Percentiles rank a stretch among this genome's conserved stretches.
Conservation (phyloP, 306 rosid species). For the Rosa lucieae region DNA sequence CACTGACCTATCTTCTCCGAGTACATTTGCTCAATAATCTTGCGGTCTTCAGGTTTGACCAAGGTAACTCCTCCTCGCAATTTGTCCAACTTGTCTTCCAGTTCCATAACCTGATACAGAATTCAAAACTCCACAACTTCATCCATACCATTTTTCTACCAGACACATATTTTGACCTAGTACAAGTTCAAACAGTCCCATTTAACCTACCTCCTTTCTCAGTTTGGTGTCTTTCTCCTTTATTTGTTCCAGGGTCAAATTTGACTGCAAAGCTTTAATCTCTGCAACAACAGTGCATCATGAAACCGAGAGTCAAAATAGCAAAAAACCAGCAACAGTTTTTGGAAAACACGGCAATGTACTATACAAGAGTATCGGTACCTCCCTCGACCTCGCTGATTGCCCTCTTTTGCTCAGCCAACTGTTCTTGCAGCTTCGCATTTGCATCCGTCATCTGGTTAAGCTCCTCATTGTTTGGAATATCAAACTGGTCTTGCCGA, state of each 20-base stretch:
- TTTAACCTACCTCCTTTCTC: slow-evolving; percentile 60
- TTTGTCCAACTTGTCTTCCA: slow-evolving; percentile 63
- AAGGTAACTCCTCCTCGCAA: slow-evolving; percentile 80
- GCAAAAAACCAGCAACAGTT: not conserved
- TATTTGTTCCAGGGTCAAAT: slow-evolving; percentile 81
- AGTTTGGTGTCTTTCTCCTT: slow-evolving; percentile 58
- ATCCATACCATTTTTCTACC: slow-evolving; percentile 8
- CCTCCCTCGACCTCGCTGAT: slow-evolving; percentile 71
- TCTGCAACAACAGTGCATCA: slow-evolving; percentile 50
- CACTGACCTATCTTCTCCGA: slow-evolving; percentile 64
- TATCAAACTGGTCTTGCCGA: slow-evolving; percentile 76
- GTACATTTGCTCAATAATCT: slow-evolving; percentile 50
- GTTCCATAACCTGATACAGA: slow-evolving; percentile 61
- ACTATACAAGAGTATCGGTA: slow-evolving; percentile 15
- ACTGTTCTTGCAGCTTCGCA: slow-evolving; percentile 56
- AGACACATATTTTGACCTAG: slow-evolving; percentile 11
- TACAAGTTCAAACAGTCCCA: slow-evolving; percentile 23
- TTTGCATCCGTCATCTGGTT: slow-evolving; percentile 79
- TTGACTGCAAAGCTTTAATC: slow-evolving; percentile 67
- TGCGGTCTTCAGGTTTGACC: slow-evolving; percentile 88
- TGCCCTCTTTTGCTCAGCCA: slow-evolving; percentile 52
- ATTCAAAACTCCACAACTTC: slow-evolving; percentile 23
- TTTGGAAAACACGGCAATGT: not conserved
- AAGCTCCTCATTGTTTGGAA: slow-evolving; percentile 78
- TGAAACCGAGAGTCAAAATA: not conserved